phyloP scores from a whole-genome alignment of 345 rosid species.

The Linum trigynum region DNA sequence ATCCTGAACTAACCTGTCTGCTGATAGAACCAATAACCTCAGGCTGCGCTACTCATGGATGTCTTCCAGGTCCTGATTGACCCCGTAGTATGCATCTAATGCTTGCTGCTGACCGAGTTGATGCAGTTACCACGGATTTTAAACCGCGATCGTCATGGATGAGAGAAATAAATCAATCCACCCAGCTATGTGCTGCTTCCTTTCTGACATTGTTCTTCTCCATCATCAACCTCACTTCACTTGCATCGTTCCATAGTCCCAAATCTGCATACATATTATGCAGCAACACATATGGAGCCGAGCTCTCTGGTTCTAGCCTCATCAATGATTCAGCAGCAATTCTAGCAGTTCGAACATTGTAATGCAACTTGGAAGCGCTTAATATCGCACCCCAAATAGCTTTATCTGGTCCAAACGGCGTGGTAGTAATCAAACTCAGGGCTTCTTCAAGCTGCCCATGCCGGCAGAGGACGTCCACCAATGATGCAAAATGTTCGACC shows the following conservation, averaged over 20 bases:
- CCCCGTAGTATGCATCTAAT: no score
- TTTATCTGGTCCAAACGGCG: conserved; percentile 57
- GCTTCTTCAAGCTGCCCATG: conserved; percentile 57
- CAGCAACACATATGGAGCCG: conserved; percentile 54
- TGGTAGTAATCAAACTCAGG: conserved; percentile 37
- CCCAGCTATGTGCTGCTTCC: conserved; percentile 14
- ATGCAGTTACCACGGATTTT: neutral
- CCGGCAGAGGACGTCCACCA: conserved; percentile 48
- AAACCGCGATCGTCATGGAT: neutral
- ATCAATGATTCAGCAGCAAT: conserved; percentile 62
- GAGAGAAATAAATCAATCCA: neutral
- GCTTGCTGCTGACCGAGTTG: no score
- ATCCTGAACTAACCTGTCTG: no score
- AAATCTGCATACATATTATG: conserved; percentile 58
- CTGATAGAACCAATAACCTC: no score
- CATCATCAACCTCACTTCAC: conserved; percentile 44
- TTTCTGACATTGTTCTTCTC: conserved; percentile 43
- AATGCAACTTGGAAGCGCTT: conserved; percentile 52
- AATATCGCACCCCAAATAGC: conserved; percentile 77
- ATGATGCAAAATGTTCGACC: conserved; percentile 54
- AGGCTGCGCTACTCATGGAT: no score
- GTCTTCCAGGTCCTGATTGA: no score
- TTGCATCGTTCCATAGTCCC: conserved; percentile 58
- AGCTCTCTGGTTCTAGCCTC: conserved; percentile 59
- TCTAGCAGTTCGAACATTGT: conserved; percentile 40